These are phyloP conservation scores for Symmetrospora coprosmae DNA, from an alignment of 768 basidiomycete species.

Conservation along the genomic window DNA sequence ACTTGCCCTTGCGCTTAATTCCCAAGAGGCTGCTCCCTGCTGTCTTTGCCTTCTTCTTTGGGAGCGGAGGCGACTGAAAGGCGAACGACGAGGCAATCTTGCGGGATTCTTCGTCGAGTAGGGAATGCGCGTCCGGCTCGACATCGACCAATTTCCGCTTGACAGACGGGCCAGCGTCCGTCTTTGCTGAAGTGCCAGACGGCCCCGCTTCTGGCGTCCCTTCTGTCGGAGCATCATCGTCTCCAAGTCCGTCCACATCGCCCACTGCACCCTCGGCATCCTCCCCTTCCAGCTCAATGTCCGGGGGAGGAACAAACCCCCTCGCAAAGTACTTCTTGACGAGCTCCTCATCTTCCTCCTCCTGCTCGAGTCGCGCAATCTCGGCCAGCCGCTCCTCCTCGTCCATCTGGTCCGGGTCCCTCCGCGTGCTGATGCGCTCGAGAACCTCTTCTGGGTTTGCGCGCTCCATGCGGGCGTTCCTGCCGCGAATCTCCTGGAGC, in stretches of 20 bases:
- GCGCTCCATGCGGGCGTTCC: conserved; percentile 64
- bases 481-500: conserved; percentile 74
- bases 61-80: conserved; percentile 10
- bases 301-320: conserved; percentile 16
- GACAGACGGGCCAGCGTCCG: conserved; percentile 35
- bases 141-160: conserved; percentile 71
- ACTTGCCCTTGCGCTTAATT: conserved; percentile 2
- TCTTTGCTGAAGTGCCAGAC: conserved; percentile 17
- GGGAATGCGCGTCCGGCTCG: conserved; percentile 56
- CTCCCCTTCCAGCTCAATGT: conserved; percentile 28
- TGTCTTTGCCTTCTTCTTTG: conserved; percentile 2
- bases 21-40: conserved; percentile 9
- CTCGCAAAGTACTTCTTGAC: conserved; percentile 39
- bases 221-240: conserved; percentile 18
- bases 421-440: conserved; percentile 43
- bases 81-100: conserved; percentile 16
- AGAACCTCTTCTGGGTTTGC: conserved; percentile 51
- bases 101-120: conserved; percentile 47
- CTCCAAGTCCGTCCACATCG: conserved; percentile 20
- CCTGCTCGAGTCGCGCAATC: conserved; percentile 44
- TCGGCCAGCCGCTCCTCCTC: conserved; percentile 57
- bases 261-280: conserved; percentile 2
- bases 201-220: background rate
- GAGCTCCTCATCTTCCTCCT: conserved; percentile 69
- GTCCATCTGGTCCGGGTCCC: conserved; percentile 46